A percentile compares a stretch with the other conserved stretches of the same genome.
Conservation (phyloP, 176 grass and related monocot species). For the Eleusine coracana region DNA sequence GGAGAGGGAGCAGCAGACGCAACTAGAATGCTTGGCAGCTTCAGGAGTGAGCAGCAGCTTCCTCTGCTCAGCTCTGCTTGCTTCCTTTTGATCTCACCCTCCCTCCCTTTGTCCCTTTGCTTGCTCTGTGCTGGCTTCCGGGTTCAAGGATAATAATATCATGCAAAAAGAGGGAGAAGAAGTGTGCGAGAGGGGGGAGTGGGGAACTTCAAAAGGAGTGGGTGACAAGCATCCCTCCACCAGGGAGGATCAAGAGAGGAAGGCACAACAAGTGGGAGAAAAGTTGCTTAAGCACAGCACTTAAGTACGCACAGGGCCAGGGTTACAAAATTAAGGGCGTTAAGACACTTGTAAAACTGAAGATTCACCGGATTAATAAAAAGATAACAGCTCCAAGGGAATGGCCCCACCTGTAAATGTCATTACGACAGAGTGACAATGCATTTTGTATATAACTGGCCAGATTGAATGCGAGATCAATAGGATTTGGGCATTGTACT, state of each 20-base stretch:
- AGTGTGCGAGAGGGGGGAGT: conserved; percentile 28
- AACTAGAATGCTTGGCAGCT: not conserved
- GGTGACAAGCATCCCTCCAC: conserved; percentile 79
- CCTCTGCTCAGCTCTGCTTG: conserved; percentile 33
- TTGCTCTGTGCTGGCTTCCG: conserved; percentile 37
- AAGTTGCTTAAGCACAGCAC: conserved; percentile 35
- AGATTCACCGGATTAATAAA: conserved; percentile 20
- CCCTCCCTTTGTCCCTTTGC: conserved; percentile 30
- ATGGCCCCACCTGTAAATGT: not conserved
- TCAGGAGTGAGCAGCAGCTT: conserved; percentile 25
- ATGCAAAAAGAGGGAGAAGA: conserved; percentile 30
- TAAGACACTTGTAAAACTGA: conserved; percentile 44
- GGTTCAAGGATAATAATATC: conserved; percentile 20
- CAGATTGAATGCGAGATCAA: conserved; percentile 29
- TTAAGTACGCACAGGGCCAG: conserved; percentile 38
- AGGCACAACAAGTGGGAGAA: conserved; percentile 29
- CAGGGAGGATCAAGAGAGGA: conserved; percentile 27
- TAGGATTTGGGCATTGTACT: not conserved
- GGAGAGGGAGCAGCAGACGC: not conserved
- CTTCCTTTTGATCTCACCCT: conserved; percentile 24
- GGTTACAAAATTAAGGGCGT: conserved; percentile 22
- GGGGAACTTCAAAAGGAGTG: conserved; percentile 70
- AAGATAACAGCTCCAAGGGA: not conserved
- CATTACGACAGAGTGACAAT: not conserved
- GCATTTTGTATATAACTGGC: conserved; percentile 16